Evolutionary conservation across 257 asterid species (phyloP), one percentile per base, ranked within the genome.

Genomic region (Nyctanthes arbortristis): DNA sequence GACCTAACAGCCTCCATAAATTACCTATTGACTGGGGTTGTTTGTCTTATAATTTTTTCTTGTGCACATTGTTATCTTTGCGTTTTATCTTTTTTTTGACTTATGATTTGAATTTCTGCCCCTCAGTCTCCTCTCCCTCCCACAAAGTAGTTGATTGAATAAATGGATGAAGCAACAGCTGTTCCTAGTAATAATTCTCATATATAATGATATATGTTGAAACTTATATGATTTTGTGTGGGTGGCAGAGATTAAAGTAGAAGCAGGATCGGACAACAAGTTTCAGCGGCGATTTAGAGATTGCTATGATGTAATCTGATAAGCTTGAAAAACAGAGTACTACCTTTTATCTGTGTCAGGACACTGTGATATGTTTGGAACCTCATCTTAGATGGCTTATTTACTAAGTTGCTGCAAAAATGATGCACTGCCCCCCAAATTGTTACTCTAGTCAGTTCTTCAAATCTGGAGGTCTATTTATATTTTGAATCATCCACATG

Each of bases 201-300:
- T 52, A 22, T 22, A 20, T 52, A 27, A 1, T 3, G 59, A 10
- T 22, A 27, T 52, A 16, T 52, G n/a, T 52, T 52, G 11, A 52
- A 35, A 52, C 28, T 52, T 18, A 67, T 55, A 11, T 0, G 28
- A 37, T 18, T 66, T 65, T 20, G 34, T 63, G n/a, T 52, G 11
- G 70, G 12, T 66, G 28, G 31, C 82, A 80, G 79, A 45, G 79
- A 57, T 65, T 77, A 71, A 80, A 24, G 77, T 25, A 14, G 58
- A 73, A 28, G 75, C 34, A 54, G 65, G 66, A 71, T 33, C 68
- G 69, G 69, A 54, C 63, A 31, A 16, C 10, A 52, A 52, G 24
- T 10, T 9, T 24, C 55, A 45, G 55, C 0, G 55, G n/a, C 22
- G 29, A 10, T 24, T n/a, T 29, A 52, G 59, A 11, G 24, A 39